Evolutionary conservation across 345 rosid species (phyloP).

Genomic region (Eucalyptus tenuipes): DNA sequence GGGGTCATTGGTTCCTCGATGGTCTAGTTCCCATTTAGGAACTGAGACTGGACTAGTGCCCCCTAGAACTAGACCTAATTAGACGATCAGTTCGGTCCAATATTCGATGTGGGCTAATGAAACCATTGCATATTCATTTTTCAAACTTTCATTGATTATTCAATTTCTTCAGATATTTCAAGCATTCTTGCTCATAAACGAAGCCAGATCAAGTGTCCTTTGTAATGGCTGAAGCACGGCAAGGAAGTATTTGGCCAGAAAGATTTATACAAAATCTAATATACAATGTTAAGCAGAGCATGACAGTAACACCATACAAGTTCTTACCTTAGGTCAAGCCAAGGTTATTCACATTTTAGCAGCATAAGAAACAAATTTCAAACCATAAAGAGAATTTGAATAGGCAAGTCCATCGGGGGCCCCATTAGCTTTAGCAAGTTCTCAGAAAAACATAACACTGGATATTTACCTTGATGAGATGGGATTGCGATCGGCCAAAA

Average conservation of each 20-base stretch:
- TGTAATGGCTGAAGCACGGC: not conserved
- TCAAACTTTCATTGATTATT: not conserved
- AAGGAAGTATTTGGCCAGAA: not conserved
- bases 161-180: not conserved
- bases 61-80: too few relatives aligned
- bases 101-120: not conserved
- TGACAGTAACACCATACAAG: not conserved
- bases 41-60: not conserved
- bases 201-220: not conserved
- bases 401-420: not conserved
- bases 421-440: not conserved
- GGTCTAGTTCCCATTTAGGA: not conserved
- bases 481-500: not conserved
- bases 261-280: not conserved
- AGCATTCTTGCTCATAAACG: not conserved
- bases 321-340: not conserved
- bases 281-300: not conserved
- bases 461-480: not conserved
- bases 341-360: not conserved
- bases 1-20: not conserved
- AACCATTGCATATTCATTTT: not conserved
- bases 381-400: not conserved
- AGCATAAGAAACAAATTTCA: not conserved
- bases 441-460: not conserved
- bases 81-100: too few relatives aligned